Percentiles rank a stretch among this genome's conserved stretches.
phyloP scores from a whole-genome alignment of 306 rosid species.

The Lathyrus sativus region DNA sequence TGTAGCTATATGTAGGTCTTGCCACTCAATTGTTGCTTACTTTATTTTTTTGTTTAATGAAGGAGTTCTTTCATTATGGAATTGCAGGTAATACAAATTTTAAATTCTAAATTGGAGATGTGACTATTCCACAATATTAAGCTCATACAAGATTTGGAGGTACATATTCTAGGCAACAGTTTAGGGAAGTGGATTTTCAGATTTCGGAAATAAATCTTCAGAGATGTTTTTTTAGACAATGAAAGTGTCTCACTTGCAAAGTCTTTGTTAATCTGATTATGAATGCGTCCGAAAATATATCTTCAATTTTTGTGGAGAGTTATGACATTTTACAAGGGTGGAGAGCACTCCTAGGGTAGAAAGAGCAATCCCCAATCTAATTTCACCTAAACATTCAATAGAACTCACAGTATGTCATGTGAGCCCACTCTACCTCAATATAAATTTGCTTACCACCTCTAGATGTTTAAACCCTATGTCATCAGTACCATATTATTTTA shows the following conservation, averaged over 20 bases:
- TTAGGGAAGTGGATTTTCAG: too few species aligned
- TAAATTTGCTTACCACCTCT: neutral
- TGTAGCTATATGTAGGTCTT: slow-evolving; percentile 68
- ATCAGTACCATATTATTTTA: neutral
- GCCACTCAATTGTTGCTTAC: slow-evolving; percentile 62
- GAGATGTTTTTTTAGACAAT: too few species aligned
- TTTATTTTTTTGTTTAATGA: slow-evolving; percentile 37
- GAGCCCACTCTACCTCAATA: neutral
- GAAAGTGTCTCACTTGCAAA: too few species aligned
- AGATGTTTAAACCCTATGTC: neutral
- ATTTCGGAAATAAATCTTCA: too few species aligned
- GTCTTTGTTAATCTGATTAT: too few species aligned
- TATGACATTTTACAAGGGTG: too few species aligned
- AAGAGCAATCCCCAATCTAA: too few species aligned
- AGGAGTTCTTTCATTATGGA: slow-evolving; percentile 53
- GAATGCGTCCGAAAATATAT: too few species aligned
- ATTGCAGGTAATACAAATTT: slow-evolving; percentile 74
- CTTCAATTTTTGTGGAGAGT: too few species aligned
- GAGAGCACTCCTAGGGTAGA: too few species aligned
- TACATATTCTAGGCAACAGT: too few species aligned
- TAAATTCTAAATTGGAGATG: slow-evolving; percentile 49
- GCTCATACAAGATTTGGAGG: slow-evolving; percentile 73
- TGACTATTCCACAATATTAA: slow-evolving; percentile 67
- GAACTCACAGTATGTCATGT: neutral
- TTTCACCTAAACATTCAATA: neutral